phyloP scores from a whole-genome alignment of 805 yeast genomes.

The Metschnikowia chrysomelidarum region DNA sequence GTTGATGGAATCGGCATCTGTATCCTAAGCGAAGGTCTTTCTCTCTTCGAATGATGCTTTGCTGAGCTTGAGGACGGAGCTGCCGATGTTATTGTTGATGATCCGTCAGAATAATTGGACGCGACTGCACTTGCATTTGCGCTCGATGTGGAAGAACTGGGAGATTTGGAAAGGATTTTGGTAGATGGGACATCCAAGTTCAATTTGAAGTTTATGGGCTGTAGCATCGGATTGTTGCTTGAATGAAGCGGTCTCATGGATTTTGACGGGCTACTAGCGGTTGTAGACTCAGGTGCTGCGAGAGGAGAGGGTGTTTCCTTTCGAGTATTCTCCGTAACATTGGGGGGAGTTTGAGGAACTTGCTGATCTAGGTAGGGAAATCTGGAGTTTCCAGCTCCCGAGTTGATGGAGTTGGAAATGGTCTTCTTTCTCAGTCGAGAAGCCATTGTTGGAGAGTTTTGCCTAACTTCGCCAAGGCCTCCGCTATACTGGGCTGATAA shows the following conservation, averaged over 20 bases:
- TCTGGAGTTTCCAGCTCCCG: conserved; percentile 6
- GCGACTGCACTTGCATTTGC: background rate
- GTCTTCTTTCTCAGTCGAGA: conserved; percentile 37
- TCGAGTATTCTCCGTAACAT: conserved; percentile 8
- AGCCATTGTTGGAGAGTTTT: conserved; percentile 20
- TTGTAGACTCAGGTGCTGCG: conserved; percentile 12
- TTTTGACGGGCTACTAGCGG: conserved; percentile 38
- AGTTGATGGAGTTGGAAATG: conserved; percentile 34
- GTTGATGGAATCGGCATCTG: conserved; percentile 75
- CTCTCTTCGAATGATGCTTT: conserved; percentile 28
- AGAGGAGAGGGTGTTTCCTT: conserved; percentile 36
- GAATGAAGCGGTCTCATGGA: conserved; percentile 52
- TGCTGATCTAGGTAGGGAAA: conserved; percentile 7
- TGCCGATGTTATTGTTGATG: conserved; percentile 5
- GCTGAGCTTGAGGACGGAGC: conserved; percentile 11
- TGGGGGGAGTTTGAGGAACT: conserved; percentile 18
- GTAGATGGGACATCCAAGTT: conserved; percentile 6
- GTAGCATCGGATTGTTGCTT: conserved; percentile 46
- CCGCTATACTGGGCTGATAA: conserved; percentile 44
- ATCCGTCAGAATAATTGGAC: background rate
- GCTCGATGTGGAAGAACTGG: conserved; percentile 1
- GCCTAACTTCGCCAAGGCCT: conserved; percentile 34
- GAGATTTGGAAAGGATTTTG: conserved; percentile 1
- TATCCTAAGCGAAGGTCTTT: conserved; percentile 56
- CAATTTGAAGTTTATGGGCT: conserved; percentile 51